Conservation (phyloP, 768 basidiomycete species). For the Naganishia vaughanmartiniae region DNA sequence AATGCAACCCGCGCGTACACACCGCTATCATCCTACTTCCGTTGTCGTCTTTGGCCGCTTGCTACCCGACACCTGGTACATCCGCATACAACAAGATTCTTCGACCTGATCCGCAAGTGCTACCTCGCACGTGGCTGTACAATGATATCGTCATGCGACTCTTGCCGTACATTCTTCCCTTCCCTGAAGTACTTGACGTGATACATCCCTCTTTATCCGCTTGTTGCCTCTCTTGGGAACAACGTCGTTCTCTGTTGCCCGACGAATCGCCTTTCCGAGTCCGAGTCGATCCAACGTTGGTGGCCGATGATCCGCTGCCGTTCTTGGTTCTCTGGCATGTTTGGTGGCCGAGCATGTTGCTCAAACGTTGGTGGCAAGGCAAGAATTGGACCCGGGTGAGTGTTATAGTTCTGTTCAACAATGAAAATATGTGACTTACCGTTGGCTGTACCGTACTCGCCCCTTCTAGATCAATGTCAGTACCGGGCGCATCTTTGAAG, state of each 20-base stretch:
- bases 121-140: conserved; percentile 46
- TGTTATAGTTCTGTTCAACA: background rate
- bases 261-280: conserved; percentile 34
- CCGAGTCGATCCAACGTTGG: conserved; percentile 47
- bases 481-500: conserved; percentile 27
- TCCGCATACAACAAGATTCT: conserved; percentile 26
- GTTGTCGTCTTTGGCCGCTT: conserved; percentile 34
- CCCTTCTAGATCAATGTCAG: conserved; percentile 27
- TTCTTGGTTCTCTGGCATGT: conserved; percentile 50
- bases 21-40: conserved; percentile 50
- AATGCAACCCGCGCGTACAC: conserved; percentile 52
- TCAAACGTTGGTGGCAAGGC: conserved; percentile 43
- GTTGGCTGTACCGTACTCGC: background rate
- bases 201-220: conserved; percentile 45
- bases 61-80: conserved; percentile 31
- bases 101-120: conserved; percentile 31
- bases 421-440: no score
- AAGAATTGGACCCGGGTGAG: conserved; percentile 49
- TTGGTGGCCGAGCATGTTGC: conserved; percentile 42
- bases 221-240: conserved; percentile 30
- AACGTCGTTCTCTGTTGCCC: conserved; percentile 28
- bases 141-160: conserved; percentile 47
- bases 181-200: conserved; percentile 26
- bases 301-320: conserved; percentile 49
- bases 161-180: conserved; percentile 38